These are phyloP conservation scores for Hypoxylon subgilvum DNA, from an alignment of 495 filamentous ascomycete genomes.

Conservation along the genomic window DNA sequence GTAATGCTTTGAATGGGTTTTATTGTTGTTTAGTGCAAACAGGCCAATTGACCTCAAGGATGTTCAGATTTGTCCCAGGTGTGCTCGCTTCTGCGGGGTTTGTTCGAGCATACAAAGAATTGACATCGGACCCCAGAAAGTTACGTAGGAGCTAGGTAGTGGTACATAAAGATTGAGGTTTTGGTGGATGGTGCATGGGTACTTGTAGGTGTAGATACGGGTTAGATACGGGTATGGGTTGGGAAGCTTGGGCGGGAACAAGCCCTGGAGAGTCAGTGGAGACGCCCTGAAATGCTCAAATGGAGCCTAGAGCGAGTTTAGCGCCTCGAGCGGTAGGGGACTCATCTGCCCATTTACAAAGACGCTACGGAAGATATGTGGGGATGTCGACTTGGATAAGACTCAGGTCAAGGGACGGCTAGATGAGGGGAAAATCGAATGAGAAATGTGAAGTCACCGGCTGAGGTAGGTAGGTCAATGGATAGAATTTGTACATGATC, in stretches of 20 bases:
- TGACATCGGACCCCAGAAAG: slow-evolving; percentile 26
- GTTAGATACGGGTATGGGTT: slow-evolving; percentile 10
- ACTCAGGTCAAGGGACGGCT: slow-evolving; percentile 8
- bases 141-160: slow-evolving; percentile 31
- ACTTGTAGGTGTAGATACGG: background rate
- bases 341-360: background rate
- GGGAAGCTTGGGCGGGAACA: slow-evolving; percentile 15
- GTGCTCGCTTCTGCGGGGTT: slow-evolving; percentile 37
- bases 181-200: background rate
- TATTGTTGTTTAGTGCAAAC: slow-evolving; percentile 24
- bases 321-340: too few species aligned
- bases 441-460: slow-evolving; percentile 1
- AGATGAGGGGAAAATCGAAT: slow-evolving; percentile 32
- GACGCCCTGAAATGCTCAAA: too few species aligned
- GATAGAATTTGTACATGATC: background rate
- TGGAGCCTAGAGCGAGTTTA: too few species aligned
- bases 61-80: slow-evolving; percentile 27
- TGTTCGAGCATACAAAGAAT: slow-evolving; percentile 33
- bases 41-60: slow-evolving; percentile 34
- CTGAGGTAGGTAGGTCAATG: background rate
- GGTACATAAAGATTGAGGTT: background rate
- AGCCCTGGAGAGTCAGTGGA: background rate
- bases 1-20: slow-evolving; percentile 15
- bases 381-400: background rate
- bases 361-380: slow-evolving; percentile 1